Conservation (phyloP, 2,329 filamentous ascomycete species). For the Fonsecaea pedrosoi region DNA sequence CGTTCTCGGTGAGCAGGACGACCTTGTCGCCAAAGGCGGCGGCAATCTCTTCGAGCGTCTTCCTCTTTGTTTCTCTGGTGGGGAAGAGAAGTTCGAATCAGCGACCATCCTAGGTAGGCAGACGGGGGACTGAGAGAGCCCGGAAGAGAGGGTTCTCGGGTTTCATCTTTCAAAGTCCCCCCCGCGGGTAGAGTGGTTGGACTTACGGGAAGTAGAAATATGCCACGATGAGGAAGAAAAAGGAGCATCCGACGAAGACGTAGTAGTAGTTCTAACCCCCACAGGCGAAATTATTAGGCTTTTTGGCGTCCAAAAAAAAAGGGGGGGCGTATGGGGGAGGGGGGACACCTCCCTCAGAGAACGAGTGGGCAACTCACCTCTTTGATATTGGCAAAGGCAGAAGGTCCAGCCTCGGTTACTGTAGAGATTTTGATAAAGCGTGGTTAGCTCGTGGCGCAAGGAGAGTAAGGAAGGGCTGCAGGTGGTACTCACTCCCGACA, state of each 20-base stretch:
- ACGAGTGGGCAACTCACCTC: constrained; percentile 42
- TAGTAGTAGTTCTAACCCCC: constrained; percentile 62
- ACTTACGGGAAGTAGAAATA: constrained; percentile 63
- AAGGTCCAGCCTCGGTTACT: constrained; percentile 60
- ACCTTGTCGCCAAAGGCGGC: constrained; percentile 58
- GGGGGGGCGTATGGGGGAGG: neutral
- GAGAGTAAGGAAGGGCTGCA: no score
- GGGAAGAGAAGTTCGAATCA: neutral
- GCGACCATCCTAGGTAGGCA: neutral
- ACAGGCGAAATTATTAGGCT: neutral
- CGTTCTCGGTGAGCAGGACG: constrained; percentile 42
- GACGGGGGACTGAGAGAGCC: neutral
- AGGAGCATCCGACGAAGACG: constrained; percentile 62
- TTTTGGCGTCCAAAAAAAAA: neutral
- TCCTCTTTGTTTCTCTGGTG: constrained; percentile 53
- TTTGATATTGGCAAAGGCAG: constrained; percentile 63
- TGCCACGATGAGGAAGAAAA: constrained; percentile 59
- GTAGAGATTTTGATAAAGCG: neutral
- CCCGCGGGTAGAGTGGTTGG: neutral
- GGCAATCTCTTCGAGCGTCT: constrained; percentile 58
- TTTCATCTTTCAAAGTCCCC: neutral
- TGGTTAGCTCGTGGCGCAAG: neutral
- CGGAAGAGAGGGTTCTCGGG: neutral
- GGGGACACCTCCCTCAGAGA: neutral
- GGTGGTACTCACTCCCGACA: constrained; percentile 52